These are phyloP conservation scores for Fusarium tuaranense DNA, from an alignment of 2,329 filamentous ascomycete species.

Conservation along the genomic window DNA sequence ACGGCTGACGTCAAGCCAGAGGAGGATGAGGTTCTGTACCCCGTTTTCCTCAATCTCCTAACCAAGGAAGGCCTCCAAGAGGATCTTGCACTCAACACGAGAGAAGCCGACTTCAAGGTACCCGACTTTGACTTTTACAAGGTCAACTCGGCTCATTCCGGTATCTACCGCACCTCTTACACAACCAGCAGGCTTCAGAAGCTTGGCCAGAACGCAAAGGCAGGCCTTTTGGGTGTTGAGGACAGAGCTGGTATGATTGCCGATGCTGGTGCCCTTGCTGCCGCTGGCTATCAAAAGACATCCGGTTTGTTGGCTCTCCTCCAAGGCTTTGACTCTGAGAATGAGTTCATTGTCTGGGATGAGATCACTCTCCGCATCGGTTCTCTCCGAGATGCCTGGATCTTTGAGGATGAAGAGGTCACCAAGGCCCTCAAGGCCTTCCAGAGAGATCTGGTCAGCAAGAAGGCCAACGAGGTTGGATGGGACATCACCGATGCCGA, in stretches of 20 bases:
- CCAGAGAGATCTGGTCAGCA: slow-evolving; percentile 80
- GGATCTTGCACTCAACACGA: slow-evolving; percentile 68
- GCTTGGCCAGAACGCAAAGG: slow-evolving; percentile 86
- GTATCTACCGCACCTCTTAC: slow-evolving; percentile 92
- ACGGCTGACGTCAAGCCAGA: slow-evolving; percentile 95
- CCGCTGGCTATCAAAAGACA: slow-evolving; percentile 93
- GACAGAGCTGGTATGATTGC: slow-evolving; percentile 95
- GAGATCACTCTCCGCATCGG: slow-evolving; percentile 86
- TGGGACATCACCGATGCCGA: slow-evolving; percentile 90
- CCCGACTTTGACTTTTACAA: slow-evolving; percentile 92
- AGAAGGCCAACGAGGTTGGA: slow-evolving; percentile 86
- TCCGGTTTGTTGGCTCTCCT: slow-evolving; percentile 88
- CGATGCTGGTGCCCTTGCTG: slow-evolving; percentile 89
- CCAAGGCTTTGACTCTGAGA: slow-evolving; percentile 84
- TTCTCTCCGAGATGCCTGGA: slow-evolving; percentile 86
- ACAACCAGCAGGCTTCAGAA: slow-evolving; percentile 85
- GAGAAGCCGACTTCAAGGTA: slow-evolving; percentile 83
- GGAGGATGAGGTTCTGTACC: slow-evolving; percentile 89
- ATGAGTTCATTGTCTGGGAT: slow-evolving; percentile 94
- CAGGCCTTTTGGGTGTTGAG: slow-evolving; percentile 79
- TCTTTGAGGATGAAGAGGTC: slow-evolving; percentile 77
- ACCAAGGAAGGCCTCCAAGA: slow-evolving; percentile 87
- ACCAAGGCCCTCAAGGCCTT: slow-evolving; percentile 85
- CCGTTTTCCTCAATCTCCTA: slow-evolving; percentile 87
- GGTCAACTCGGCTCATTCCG: slow-evolving; percentile 93